Conservation (phyloP, 805 yeast genomes). For the Saccharomycopsis sp. region DNA sequence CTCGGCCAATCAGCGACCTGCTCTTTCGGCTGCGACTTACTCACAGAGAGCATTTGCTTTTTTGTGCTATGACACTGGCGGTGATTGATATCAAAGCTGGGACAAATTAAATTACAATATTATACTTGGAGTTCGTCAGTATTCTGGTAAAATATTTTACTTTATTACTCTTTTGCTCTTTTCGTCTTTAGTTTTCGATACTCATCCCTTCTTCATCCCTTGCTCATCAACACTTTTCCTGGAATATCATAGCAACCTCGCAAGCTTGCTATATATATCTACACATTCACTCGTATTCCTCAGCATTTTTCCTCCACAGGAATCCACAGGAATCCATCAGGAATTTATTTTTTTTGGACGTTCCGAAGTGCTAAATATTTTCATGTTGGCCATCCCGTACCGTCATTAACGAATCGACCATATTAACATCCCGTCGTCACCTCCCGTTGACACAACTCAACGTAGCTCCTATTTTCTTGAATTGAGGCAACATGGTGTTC, state of each 20-base stretch:
- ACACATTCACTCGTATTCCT: no score
- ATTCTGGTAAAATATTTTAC: not conserved
- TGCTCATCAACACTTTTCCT: no score
- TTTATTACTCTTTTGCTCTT: not conserved
- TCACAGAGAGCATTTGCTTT: not conserved
- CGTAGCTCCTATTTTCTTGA: not conserved
- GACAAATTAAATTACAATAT: not conserved
- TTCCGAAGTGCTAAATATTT: not conserved
- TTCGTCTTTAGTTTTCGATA: no score
- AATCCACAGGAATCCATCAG: no score
- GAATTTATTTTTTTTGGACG: no score
- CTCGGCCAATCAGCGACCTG: not conserved
- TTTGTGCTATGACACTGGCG: not conserved
- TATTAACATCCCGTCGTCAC: no score
- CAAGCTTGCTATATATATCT: no score
- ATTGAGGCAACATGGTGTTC: slow-evolving; percentile 6
- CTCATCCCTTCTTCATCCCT: no score
- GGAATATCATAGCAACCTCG: no score
- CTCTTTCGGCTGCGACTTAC: not conserved
- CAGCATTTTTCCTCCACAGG: not conserved
- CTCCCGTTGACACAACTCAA: no score
- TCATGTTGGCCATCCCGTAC: not conserved
- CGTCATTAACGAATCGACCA: no score
- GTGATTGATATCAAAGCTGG: not conserved
- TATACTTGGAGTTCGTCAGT: not conserved